Conservation (phyloP, 148 eudicot genomes). For the Diospyros kaki region DNA sequence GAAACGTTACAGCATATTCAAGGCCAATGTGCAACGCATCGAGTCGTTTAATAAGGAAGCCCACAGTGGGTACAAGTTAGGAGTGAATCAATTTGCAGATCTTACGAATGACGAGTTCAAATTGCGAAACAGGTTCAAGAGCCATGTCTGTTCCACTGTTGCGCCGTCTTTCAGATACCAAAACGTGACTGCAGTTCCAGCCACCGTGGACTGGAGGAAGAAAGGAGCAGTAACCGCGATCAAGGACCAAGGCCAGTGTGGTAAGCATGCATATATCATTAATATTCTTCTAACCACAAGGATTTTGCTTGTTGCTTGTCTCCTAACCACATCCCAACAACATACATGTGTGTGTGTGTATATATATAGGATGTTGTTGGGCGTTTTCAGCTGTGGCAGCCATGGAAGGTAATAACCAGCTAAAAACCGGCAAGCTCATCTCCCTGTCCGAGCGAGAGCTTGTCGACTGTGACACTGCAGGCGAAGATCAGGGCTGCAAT, state of each 20-base stretch:
- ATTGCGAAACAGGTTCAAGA: constrained; percentile 6
- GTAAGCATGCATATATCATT: not conserved
- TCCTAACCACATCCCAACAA: no score
- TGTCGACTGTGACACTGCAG: not conserved
- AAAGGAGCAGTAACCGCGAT: not conserved
- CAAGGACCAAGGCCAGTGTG: constrained; percentile 9
- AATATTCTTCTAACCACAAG: no score
- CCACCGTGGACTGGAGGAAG: constrained; percentile 11
- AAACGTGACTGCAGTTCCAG: not conserved
- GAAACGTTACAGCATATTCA: constrained; percentile 1
- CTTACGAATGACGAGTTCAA: constrained; percentile 13
- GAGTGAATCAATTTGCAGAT: constrained; percentile 5
- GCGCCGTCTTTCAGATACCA: not conserved
- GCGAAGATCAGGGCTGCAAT: not conserved
- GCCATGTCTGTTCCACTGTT: not conserved
- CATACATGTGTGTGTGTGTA: not conserved
- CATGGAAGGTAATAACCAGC: not conserved
- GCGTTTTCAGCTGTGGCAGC: constrained; percentile 6
- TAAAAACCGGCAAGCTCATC: not conserved
- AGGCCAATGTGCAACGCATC: not conserved
- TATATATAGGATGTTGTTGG: constrained; percentile 2
- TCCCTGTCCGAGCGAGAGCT: constrained; percentile 3
- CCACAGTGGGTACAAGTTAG: constrained; percentile 6
- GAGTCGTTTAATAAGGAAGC: not conserved
- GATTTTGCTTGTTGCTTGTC: no score